Evolutionary conservation across 352 stramenopile genomes (phyloP), one percentile per base, ranked within the genome.

Genomic region (Aphanomyces euteiches): DNA sequence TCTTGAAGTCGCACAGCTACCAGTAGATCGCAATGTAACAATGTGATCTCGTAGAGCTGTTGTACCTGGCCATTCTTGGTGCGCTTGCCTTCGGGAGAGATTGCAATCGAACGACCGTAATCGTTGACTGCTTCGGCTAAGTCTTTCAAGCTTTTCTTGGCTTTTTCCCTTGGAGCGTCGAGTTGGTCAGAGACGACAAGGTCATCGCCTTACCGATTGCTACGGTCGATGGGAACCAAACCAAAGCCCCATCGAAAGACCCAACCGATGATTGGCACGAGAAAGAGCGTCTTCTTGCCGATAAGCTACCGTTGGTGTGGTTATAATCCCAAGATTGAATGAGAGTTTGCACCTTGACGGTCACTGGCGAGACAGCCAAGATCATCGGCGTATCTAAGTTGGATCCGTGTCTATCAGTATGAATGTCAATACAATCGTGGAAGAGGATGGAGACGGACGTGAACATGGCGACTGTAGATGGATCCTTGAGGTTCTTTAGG

Each of bases 1-100:
- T 93, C 74, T 93, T 93, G 74, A 93, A 93, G 53, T 90, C 82
- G 76, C 90, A 81, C 38, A 93, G 74, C 83, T 90, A 50, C 43
- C 10, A 50, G 17, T 78, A 28, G 28, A 28, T 28, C 28, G 28
- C 28, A 28, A 28, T 28, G 28, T 28, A 28, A 28, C 28, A 28
- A 28, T 28, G 28, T 28, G 28, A 28, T 28, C 28, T 28, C 28
- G 2, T 0, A 28, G 28, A 28, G 28, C 2, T 28, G 28, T 28
- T 73, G 45, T 69, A 90, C 82, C 61, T 90, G 73, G 39, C 85
- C 85, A 60, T 90, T 83, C 74, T 90, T 93, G 34, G 84, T 90
- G 60, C 85, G 84, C 53, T 83, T 93, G 65, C 85, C 85, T 75
- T 93, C 85, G 5, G 85, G 85, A 15, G 85, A 91, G 59, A 93